Base-by-base conservation (phyloP, 2,329 filamentous ascomycete genomes). In the Aspergillus felis region DNA sequence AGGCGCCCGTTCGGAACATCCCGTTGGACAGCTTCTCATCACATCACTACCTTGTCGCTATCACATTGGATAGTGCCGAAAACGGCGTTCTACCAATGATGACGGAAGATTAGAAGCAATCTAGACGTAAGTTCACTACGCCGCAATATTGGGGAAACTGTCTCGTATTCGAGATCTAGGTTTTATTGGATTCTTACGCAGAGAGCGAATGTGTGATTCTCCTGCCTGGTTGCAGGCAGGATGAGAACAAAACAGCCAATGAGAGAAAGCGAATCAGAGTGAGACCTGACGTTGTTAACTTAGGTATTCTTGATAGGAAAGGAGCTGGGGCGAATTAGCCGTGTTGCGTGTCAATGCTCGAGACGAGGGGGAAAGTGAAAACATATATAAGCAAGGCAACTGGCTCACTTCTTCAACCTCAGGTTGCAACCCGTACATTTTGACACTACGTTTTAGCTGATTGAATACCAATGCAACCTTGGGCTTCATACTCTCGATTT, bases 11-110 rank as follows among this genome's bases (percentile, higher is more conserved):
- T 62, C 57, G 58, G 61, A 60, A 57, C 42, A 50, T 63, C 49
- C 58, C 53, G 60, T 61, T 56, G 58, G 53, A 53, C 25, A 41
- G 38, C 48, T 52, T 61, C 56, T 60, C 61, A 56, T 66, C 64
- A 66, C 64, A 66, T 58, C 61, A 27, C 59, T 48, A 41, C 49
- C 53, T 57, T 51, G 53, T 57, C 53, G 53, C 51, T 38, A 57
- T 65, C 63, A 63, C 62, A 61, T 57, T 54, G 42, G 53, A 50
- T 51, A 46, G 52, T 41, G 51, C 57, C 42, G 44, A 52, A 20
- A 29, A 49, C 35, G 27, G 42, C 27, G 17, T 46, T 27, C 24
- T 54, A 42, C 56, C 55, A 60, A 62, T 58, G 27, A 58, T 49
- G 56, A 50, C 46, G 27, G 42, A 51, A 44, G 24, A 57, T 55